Evolutionary conservation across 2,329 filamentous ascomycete genomes (phyloP), one percentile per base, ranked within the genome.

Genomic region (Diaporthe destruens): DNA sequence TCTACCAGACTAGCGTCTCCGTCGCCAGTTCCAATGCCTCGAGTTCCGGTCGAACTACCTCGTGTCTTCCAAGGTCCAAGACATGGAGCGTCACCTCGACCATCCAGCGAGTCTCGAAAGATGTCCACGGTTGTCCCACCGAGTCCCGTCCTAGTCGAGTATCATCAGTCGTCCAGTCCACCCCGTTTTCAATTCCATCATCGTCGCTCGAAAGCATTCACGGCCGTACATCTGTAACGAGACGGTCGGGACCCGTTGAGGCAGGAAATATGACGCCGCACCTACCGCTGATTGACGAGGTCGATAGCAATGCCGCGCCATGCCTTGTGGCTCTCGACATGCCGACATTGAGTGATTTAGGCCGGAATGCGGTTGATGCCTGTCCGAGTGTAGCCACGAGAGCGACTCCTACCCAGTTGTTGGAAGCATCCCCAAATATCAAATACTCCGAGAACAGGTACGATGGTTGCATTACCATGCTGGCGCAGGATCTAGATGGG

Each of bases 51-150:
- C 20, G 29, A n/a, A 25, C 61, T 9, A 36, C 39, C 39, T 42
- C 47, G 32, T 20, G 12, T n/a, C 18, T 32, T 16, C 34, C 47
- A 16, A 61, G 16, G 14, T 44, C 68, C 36, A 73, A 61, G 0
- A 67, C 59, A 34, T 71, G 61, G 57, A 47, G 53, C 25, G 69
- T 68, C 25, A 42, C 53, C 9, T 71, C 72, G 11, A 69, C 72
- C 12, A 36, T 74, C 32, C 65, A 63, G n/a, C 68, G 63, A 44
- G n/a, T 72, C 23, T 66, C 59, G 56, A 65, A 18, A 49, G 49
- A 53, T 7, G 16, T 11, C 16, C 49, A 69, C 12, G 23, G 39
- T 6, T 16, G 36, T 2, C 14, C 23, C 34, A 39, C 32, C 18
- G 34, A 42, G 20, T 47, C 25, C 4, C 55, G 51, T 23, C 36